Evolutionary conservation across 305 asterid genomes (phyloP), one percentile per base, ranked within the genome.

Genomic region (Coffea humblotiana): DNA sequence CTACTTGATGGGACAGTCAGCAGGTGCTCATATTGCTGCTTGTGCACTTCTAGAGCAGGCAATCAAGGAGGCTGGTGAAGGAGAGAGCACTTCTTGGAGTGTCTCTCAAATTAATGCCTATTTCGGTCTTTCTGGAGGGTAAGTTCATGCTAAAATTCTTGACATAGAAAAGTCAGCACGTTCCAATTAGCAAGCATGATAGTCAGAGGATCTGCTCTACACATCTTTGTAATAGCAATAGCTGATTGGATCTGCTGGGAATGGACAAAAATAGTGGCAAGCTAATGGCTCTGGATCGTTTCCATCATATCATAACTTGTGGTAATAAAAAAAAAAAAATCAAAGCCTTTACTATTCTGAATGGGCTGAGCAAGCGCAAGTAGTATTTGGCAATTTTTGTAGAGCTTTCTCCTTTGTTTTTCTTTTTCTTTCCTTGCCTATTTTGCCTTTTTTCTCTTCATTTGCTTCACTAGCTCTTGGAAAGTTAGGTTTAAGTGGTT

Each of bases 81-180:
- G 94, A 68, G 91, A 85, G n/a, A 88, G 87, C 73, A 84, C 82
- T 63, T 84, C 97, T 58, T 96, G 98, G 99, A 92, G 98, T 49
- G 97, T 90, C 70, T 90, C 98, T 76, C 98, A 91, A 77, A 83
- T 92, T 81, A 92, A 94, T 78, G 89, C 98, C 75, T 96, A 96
- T 88, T 92, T 92, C 75, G 98, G 99, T 81, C 87, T 96, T 82
- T 96, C 99, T 60, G 99, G 99, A 77, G 98, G 98, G 99, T 96
- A 80, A 86, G 93, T 77, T 79, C 54, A 68, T 77, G 61, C 74
- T 54, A 81, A 52, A 7, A 66, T 65, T 35, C 37, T 51, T 32
- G 9, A 47, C 63, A 2, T 13, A 45, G 21, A 45, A 6, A 25
- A 40, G 11, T 77, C 56, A 12, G 63, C 66, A 7, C 3, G 1